Base-by-base conservation (phyloP, 2,329 filamentous ascomycete genomes). In the Cladosporium cucumerinum region DNA sequence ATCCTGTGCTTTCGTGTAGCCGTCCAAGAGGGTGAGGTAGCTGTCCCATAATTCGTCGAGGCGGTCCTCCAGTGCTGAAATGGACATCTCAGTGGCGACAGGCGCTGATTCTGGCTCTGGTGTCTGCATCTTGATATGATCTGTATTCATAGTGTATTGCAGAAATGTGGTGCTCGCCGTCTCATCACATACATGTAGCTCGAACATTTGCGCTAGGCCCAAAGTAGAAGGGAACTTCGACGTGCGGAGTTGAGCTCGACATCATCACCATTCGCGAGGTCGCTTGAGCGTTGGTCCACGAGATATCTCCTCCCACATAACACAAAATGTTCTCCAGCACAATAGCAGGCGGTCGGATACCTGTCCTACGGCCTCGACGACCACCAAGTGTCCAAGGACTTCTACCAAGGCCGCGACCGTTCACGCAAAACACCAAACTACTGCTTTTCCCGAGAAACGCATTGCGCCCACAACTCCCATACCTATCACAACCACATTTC, bases 21-120 rank as follows among this genome's bases (percentile, higher is more conserved):
- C 80, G 74, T 93, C 83, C 1, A 93, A 78, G 1, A 90, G 82
- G 62, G 74, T 67, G 11, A 94, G 85, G 73, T 93, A 92, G 36
- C 81, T 83, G 75, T 85, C 84, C 26, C 92, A 80, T 30, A 92
- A 82, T 58, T 72, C 68, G 74, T 93, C 90, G 63, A 93, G 85
- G 34, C 71, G 69, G n/a, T 64, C 21, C 39, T 62, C 49, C 8
- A 54, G 23, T 3, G 43, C 49, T 16, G 25, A 26, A 36, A 62
- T 25, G 21, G 60, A 28, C 16, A 10, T 4, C 28, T 61, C 30
- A 12, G 34, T 30, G 2, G 5, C 11, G 6, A 10, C 39, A 14
- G 25, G 25, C 1, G 6, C 8, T 3, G 32, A 23, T 18, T 62
- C 60, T 25, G 60, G 60, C 49, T 55, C 60, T 18, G 60, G 60